A percentile compares a stretch with the other conserved stretches of the same genome.
Evolutionary conservation across 208 protist species (phyloP).

Genomic region (Wallacemonas rigidus): DNA sequence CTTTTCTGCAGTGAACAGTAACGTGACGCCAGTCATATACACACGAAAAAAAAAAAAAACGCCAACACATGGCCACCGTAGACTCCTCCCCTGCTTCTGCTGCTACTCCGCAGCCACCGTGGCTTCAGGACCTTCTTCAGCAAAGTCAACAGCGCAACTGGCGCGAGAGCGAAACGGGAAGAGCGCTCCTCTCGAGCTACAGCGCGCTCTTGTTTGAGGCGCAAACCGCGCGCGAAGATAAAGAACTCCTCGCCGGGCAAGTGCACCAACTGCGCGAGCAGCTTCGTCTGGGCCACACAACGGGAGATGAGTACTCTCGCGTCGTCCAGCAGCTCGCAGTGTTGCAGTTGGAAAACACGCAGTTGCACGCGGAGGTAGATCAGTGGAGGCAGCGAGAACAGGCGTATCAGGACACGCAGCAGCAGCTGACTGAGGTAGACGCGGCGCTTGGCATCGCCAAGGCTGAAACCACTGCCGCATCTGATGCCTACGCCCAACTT

Average conservation of each 20-base stretch:
- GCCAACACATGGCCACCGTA: background rate
- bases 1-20: too few species aligned
- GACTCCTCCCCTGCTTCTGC: background rate
- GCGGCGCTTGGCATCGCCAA: background rate
- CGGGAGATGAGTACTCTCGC: background rate
- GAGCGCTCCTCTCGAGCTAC: slow-evolving; percentile 7
- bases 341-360: slow-evolving; percentile 8
- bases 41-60: background rate
- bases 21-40: too few species aligned
- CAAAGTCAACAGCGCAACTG: slow-evolving; percentile 14
- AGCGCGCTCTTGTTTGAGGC: background rate
- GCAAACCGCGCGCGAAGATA: slow-evolving; percentile 6
- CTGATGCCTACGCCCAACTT: background rate
- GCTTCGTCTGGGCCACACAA: background rate
- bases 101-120: background rate
- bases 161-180: background rate
- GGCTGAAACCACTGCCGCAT: background rate
- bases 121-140: background rate
- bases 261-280: slow-evolving; percentile 5
- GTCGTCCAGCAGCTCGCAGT: background rate
- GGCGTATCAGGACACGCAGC: background rate
- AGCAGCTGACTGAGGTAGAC: background rate
- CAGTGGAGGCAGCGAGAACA: background rate
- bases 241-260: background rate
- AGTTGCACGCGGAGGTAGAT: background rate